These are phyloP conservation scores for Ocimum tenuiflorum DNA, from an alignment of 257 asterid genomes.

Conservation along the genomic window DNA sequence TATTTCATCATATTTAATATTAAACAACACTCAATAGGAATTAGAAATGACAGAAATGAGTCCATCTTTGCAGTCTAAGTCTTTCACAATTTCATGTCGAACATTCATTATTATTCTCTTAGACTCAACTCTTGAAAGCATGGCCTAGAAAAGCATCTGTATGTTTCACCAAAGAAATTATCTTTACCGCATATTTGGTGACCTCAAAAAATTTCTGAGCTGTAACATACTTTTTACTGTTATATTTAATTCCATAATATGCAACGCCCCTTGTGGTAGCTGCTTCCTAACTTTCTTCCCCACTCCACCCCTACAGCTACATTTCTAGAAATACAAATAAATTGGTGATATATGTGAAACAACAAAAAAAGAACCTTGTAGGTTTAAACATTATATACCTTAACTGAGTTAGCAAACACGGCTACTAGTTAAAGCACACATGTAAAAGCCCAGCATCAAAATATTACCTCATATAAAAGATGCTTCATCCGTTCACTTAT, in stretches of 20 bases:
- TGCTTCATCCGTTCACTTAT: conserved; percentile 50
- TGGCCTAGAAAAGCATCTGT: background rate
- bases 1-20: background rate
- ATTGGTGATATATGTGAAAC: too few species aligned
- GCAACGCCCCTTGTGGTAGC: background rate
- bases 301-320: too few species aligned
- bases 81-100: background rate
- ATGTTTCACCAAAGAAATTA: background rate
- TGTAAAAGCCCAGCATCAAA: background rate
- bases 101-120: background rate
- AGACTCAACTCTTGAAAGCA: background rate
- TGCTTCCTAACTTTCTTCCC: too few species aligned
- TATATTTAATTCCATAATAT: background rate
- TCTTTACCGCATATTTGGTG: background rate
- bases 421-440: too few species aligned
- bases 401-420: too few species aligned
- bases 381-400: too few species aligned
- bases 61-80: background rate
- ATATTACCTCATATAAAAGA: conserved; percentile 39
- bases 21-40: background rate
- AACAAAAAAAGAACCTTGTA: too few species aligned
- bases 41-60: background rate
- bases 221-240: background rate
- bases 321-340: too few species aligned
- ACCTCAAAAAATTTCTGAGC: background rate